These are phyloP conservation scores for Cicer cuneatum DNA, from an alignment of 306 rosid genomes.

Conservation along the genomic window DNA sequence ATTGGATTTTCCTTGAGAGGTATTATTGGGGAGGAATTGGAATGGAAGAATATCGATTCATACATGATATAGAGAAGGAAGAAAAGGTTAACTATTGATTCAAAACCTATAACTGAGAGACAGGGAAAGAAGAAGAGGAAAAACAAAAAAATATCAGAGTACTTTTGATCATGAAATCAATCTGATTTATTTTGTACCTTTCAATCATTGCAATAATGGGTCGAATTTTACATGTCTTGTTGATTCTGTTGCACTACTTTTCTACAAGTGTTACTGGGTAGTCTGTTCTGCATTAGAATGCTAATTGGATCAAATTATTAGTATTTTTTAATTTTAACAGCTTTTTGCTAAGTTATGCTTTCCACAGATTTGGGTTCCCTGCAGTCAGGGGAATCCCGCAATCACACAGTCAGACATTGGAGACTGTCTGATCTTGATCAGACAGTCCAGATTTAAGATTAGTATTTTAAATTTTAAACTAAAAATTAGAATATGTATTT, in stretches of 20 bases:
- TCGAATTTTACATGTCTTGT: background rate
- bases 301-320: constrained; percentile 19
- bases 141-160: constrained; percentile 12
- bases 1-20: constrained; percentile 4
- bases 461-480: no score
- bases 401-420: no score
- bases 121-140: constrained; percentile 1
- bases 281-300: constrained; percentile 14
- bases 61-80: background rate
- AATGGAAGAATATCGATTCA: background rate
- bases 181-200: constrained; percentile 22
- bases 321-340: constrained; percentile 21
- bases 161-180: constrained; percentile 3
- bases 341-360: constrained; percentile 1
- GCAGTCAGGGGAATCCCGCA: no score
- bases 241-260: constrained; percentile 4
- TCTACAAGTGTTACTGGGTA: background rate
- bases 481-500: no score
- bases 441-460: no score
- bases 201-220: background rate
- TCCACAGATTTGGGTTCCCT: background rate
- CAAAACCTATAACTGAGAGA: background rate
- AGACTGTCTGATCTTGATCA: no score
- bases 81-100: background rate
- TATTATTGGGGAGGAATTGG: background rate